Base-by-base conservation (phyloP, 140 eudicot genomes). In the Oenanthe javanica region DNA sequence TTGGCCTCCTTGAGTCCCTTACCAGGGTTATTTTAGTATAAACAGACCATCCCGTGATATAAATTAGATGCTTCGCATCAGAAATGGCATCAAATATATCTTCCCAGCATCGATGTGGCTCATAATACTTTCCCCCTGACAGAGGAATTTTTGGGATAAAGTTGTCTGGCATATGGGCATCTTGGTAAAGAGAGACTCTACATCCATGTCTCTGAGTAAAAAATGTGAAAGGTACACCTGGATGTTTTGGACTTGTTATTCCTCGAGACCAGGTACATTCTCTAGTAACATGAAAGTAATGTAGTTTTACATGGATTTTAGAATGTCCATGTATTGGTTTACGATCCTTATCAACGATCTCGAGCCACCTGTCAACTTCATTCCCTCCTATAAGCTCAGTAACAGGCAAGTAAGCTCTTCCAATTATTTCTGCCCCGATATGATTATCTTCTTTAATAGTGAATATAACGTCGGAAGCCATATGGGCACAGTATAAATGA, bases 11-110 rank as follows among this genome's bases (percentile, higher is more conserved):
- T 19, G 72, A 78, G 83, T 88, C 91, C 51, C 91, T 78, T 8
- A 86, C 77, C 63, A 88, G 78, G 7, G 86, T 84, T 23, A 86
- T 88, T 67, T 88, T 84, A 0, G 89, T 86, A 36, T 86, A 88
- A 74, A 88, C 85, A 4, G 91, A 88, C 91, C 91, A 88, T 3
- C 91, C 91, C 6, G 91, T 46, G 74, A 88, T 86, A 77, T 88
- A 88, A 47, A 88, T 86, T 21, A 88, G 70, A 77, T 88, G 91
- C 71, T 88, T 84, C 1, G 91, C 91, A 23, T 88, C 86, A 9
- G 85, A 79, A 79, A 88, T 88, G 23, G 91, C 91, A 18, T 88
- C 89, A 67, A 86, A 86, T 36, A 88, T 79, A 72, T 88, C 89
- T 75, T 88, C 91, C 91, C 91, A 88, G 57, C 91, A 88, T 59